Base-by-base conservation (phyloP, 2,329 filamentous ascomycete genomes). In the Cytospora mali region DNA sequence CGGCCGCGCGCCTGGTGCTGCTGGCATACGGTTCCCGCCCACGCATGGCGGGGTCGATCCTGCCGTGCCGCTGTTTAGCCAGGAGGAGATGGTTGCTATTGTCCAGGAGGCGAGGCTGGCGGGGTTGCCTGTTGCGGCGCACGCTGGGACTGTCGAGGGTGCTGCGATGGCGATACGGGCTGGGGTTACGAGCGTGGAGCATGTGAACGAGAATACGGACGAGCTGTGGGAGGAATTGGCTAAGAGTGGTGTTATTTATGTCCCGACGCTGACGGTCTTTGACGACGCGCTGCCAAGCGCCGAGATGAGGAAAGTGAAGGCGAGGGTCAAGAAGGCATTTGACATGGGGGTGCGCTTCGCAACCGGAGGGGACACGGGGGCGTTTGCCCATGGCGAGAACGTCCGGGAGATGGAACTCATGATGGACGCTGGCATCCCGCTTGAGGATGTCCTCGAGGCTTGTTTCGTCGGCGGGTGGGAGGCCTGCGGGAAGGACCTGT, bases 391-490 rank as follows among this genome's bases (percentile, higher is more conserved):
- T 60, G 83, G 83, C 0, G 75, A 84, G 18, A 82, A 82, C 58
- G 79, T 71, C 0, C 69, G 82, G 4, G 83, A 86, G 69, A 67
- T 85, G 62, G 83, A 86, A 69, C 71, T 86, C n/a, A 75, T 86
- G 75, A 68, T 80, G 0, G 73, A 80, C 48, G 79, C 81, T 6
- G 83, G 82, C 0, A 71, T 86, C 1, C 78, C 80, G 0, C 64
- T 84, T 0, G 76, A 74, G 28, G 80, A 84, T 49, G 79, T 81
- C 0, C 70, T 86, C 31, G 77, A 79, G 61, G 78, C 81, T 5
- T 78, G 76, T 16, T 84, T 80, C 6, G 66, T 85, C 3, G 78
- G 77, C 25, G 84, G 84, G 0, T 86, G 83, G 82, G 78, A 84
- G 62, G 77, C 81, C 7, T 86, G 84, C 64, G 83, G 84, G 0